Evolutionary conservation across 768 basidiomycete species (phyloP), one percentile per base, ranked within the genome.

Genomic region (Podaxis sp.): DNA sequence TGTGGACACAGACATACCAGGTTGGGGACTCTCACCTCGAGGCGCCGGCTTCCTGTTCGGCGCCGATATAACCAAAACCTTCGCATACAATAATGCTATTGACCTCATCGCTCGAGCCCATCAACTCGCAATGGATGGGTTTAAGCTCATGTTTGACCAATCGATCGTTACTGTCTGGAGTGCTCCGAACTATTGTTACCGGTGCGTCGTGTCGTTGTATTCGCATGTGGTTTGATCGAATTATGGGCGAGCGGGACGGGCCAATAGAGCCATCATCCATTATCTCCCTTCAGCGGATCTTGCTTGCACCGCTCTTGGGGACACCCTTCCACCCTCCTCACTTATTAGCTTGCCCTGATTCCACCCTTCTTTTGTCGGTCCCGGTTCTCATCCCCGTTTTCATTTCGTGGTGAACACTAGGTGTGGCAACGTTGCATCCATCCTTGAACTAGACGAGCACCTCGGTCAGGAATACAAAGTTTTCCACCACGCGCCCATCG

Each of bases 161-260:
- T 89, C 86, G 49, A 96, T 98, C 67, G 96, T 98, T 36, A 98
- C 96, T 7, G 95, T 98, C 43, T 98, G 96, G 96, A 94, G 91
- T 69, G 96, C 95, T 2, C 96, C 96, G 13, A 98, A 98, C 75
- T 98, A 98, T 73, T 98, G 96, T 75, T 98, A 98, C 76, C 82
- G 96, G 92, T 96, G 69, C 65, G 88, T 81, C 15, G 59, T 60
- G 40, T 46, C 12, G 38, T 61, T 55, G 41, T 33, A 12, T 24
- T 50, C 24, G 12, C 49, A 27, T 50, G 12, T 50, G n/a, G 19
- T 17, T 33, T 50, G 49, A 27, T 50, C 49, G 22, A 19, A 19
- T 50, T 19, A 27, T 5, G 49, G 24, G 49, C 49, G 25, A 50
- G 25, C 2, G 22, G 49, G 25, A 17, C 1, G 19, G 49, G 22